Percentiles rank a stretch among this genome's conserved stretches.
Conservation (phyloP, 805 yeast species). For the Pichia scutulata region DNA sequence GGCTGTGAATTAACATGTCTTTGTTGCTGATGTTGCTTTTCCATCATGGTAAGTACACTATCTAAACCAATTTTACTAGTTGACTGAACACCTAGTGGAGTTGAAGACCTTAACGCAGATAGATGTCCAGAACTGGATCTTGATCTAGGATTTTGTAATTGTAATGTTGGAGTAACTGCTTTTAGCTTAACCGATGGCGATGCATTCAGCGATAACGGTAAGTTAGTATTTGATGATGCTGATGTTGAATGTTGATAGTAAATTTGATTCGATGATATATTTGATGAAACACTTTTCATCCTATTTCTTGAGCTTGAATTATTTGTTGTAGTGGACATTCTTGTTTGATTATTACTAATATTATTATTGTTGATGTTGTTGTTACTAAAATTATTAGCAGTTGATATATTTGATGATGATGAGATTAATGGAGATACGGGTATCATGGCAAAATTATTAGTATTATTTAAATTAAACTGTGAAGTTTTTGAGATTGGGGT, state of each 20-base stretch:
- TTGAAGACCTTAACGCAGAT: not conserved
- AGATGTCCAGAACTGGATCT: not conserved
- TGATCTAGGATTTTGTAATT: not conserved
- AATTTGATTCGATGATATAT: not conserved
- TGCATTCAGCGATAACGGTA: not conserved
- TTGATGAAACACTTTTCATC: constrained; percentile 5
- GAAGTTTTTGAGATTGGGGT: constrained; percentile 13
- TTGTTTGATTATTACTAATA: not conserved
- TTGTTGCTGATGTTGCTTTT: constrained; percentile 3
- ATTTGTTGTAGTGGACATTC: not conserved
- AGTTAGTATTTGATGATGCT: not conserved
- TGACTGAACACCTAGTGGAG: not conserved
- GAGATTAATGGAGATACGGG: constrained; percentile 4
- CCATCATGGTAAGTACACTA: not conserved
- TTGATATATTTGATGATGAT: not conserved
- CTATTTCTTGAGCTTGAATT: not conserved
- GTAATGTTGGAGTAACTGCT: not conserved
- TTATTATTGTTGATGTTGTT: no score
- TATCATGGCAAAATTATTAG: not conserved
- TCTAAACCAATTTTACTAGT: not conserved
- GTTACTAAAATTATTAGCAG: not conserved
- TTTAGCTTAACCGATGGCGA: not conserved
- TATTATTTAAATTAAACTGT: not conserved
- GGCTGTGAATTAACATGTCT: not conserved
- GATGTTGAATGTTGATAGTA: constrained; percentile 2